Percentiles rank a stretch among this genome's conserved stretches.
These are phyloP conservation scores for Ophiostoma tasmaniense DNA, from an alignment of 2,329 filamentous ascomycete genomes.

Conservation along the genomic window DNA sequence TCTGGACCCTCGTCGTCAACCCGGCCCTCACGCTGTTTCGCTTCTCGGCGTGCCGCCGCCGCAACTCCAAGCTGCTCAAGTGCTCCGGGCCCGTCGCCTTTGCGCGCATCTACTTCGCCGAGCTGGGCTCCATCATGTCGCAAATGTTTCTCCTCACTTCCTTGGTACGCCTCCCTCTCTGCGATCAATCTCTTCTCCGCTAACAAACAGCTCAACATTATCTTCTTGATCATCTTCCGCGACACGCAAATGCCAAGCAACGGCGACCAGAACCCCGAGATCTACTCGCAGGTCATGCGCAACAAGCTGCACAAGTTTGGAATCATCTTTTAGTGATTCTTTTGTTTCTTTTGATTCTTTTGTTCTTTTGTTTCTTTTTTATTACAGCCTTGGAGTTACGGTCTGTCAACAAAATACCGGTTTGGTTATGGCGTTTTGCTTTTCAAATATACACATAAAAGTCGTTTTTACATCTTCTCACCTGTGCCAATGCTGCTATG, in stretches of 20 bases:
- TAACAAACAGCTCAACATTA: slow-evolving; percentile 13
- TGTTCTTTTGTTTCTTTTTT: background rate
- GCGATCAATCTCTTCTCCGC: background rate
- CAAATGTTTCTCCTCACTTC: slow-evolving; percentile 13
- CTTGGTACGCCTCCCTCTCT: background rate
- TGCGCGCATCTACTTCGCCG: background rate
- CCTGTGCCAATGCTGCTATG: background rate
- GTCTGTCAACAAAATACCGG: background rate
- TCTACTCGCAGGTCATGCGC: slow-evolving; percentile 17
- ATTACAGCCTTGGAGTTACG: background rate
- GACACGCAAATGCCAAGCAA: slow-evolving; percentile 4
- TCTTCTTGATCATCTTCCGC: slow-evolving; percentile 14
- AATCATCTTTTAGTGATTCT: slow-evolving; percentile 12
- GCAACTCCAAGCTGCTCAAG: background rate
- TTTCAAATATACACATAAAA: background rate
- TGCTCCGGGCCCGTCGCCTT: background rate
- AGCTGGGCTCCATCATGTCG: background rate
- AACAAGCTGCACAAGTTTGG: slow-evolving; percentile 15
- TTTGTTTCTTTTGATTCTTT: background rate
- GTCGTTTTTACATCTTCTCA: background rate
- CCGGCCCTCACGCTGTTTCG: background rate
- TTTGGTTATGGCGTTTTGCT: background rate
- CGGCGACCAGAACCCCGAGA: slow-evolving; percentile 15
- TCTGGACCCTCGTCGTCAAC: slow-evolving; percentile 3
- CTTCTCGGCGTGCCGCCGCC: slow-evolving; percentile 6